phyloP scores from a whole-genome alignment of 129 eudicot genomes.

The Flaveria bidentis region DNA sequence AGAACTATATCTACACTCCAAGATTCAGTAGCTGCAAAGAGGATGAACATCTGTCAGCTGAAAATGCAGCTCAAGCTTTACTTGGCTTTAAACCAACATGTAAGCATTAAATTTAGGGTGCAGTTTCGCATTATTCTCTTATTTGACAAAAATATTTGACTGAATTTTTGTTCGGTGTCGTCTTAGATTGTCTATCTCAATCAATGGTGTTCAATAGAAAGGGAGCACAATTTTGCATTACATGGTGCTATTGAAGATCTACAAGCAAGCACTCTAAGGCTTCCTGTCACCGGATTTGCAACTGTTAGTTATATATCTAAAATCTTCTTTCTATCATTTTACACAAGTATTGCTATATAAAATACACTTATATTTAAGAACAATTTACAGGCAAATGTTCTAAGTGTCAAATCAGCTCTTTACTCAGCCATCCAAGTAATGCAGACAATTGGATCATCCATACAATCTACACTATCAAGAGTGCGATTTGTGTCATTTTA shows the following conservation, averaged over 20 bases:
- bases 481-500: conserved; percentile 42
- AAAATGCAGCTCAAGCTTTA: conserved; percentile 64
- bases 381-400: conserved; percentile 61
- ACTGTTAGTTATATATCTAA: conserved; percentile 44
- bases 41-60: conserved; percentile 58
- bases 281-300: conserved; percentile 87
- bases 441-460: conserved; percentile 73
- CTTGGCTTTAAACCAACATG: conserved; percentile 64
- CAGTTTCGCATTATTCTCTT: not conserved
- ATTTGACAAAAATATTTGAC: conserved; percentile 17
- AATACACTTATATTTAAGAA: not conserved
- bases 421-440: conserved; percentile 83
- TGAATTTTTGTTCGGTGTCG: conserved; percentile 23
- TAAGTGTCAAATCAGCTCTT: conserved; percentile 62
- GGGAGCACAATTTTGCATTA: conserved; percentile 64
- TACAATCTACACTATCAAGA: conserved; percentile 55
- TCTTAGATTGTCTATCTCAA: conserved; percentile 60
- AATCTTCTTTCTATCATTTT: not conserved
- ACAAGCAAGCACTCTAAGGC: conserved; percentile 79
- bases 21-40: conserved; percentile 61
- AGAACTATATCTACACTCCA: conserved; percentile 56
- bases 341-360: not conserved
- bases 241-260: conserved; percentile 70
- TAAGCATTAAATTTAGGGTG: conserved; percentile 31
- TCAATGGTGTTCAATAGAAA: conserved; percentile 75